Percentiles rank a stretch among this genome's conserved stretches.
phyloP scores from a whole-genome alignment of 73 alveolate genomes.

The Paramecium sexaurelia region DNA sequence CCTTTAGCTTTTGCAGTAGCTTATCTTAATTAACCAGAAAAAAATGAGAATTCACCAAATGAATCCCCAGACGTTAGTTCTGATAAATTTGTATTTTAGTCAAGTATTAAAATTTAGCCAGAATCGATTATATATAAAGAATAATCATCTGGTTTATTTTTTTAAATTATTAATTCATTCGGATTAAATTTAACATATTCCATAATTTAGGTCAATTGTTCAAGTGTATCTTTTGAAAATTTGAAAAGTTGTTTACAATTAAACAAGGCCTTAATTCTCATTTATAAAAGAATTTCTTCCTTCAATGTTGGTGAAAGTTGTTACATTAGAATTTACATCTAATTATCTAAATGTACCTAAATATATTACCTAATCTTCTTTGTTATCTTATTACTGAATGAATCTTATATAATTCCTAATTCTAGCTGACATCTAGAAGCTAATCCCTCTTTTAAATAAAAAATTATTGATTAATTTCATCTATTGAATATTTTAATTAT shows the following conservation, averaged over 20 bases:
- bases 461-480: not conserved
- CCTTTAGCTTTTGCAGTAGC: slow-evolving; percentile 8
- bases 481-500: not conserved
- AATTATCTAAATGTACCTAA: not conserved
- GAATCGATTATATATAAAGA: not conserved
- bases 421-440: not conserved
- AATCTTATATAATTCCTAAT: not conserved
- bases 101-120: not conserved
- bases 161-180: not conserved
- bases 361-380: not conserved
- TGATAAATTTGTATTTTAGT: not conserved
- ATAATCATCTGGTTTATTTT: not conserved
- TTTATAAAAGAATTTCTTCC: not conserved
- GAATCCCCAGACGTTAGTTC: not conserved
- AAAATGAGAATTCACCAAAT: slow-evolving; percentile 1
- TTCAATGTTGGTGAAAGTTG: not conserved
- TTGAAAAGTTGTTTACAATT: not conserved
- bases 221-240: not conserved
- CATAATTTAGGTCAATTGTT: not conserved
- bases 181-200: not conserved
- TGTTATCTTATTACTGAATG: not conserved
- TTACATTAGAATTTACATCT: not conserved
- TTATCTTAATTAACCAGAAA: not conserved
- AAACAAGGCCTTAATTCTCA: not conserved
- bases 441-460: not conserved